These are phyloP conservation scores for Trypanosoma boissoni DNA, from an alignment of 208 protist species.

Conservation along the genomic window DNA sequence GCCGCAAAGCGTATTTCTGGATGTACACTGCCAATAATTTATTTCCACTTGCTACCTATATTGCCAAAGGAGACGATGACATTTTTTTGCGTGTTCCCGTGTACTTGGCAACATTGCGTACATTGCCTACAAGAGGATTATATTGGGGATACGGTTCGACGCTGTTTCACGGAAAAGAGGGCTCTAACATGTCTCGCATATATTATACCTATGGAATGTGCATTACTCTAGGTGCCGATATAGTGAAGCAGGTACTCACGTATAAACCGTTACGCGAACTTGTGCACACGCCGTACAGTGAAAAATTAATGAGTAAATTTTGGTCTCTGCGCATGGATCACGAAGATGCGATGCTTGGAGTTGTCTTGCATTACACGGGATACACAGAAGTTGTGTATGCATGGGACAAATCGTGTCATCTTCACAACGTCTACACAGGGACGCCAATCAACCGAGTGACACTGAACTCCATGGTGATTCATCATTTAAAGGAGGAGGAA, in stretches of 20 bases:
- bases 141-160: too few species aligned
- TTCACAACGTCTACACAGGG: too few species aligned
- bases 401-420: too few species aligned
- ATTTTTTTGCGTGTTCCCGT: neutral
- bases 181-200: neutral
- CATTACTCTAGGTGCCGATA: neutral
- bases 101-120: neutral
- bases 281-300: neutral
- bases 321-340: neutral
- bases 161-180: neutral
- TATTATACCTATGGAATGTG: neutral
- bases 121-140: neutral
- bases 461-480: too few species aligned
- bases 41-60: neutral
- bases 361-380: neutral
- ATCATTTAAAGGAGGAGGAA: too few species aligned
- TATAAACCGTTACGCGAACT: neutral
- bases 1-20: neutral
- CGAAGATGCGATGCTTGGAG: neutral
- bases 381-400: neutral
- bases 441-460: too few species aligned
- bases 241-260: neutral
- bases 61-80: neutral
- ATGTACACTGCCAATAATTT: neutral
- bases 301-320: neutral